A percentile compares a stretch with the other conserved stretches of the same genome.
These are phyloP conservation scores for Aureobasidium sp. DNA, from an alignment of 2,329 filamentous ascomycete genomes.

Conservation along the genomic window DNA sequence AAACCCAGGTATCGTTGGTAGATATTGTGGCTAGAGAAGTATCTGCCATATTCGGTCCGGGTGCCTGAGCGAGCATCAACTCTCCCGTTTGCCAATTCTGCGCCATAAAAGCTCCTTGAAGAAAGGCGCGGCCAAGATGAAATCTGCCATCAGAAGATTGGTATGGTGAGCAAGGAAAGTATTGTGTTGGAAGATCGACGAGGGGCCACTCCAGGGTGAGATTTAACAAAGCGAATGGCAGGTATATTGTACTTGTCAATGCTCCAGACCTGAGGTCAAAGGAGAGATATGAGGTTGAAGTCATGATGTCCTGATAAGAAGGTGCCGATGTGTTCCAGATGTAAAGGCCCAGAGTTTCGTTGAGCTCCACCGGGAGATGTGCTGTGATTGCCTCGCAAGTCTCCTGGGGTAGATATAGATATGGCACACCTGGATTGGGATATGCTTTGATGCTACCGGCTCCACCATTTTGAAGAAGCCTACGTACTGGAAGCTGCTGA, in stretches of 20 bases:
- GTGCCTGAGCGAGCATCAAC: not conserved
- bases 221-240: conserved; percentile 3
- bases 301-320: not conserved
- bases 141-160: not conserved
- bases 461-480: not conserved
- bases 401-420: not conserved
- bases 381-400: not conserved
- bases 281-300: not conserved
- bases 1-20: conserved; percentile 8
- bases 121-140: conserved; percentile 8
- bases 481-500: not conserved
- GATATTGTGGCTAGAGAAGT: not conserved
- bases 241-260: not conserved
- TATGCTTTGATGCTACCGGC: not conserved
- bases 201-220: not conserved
- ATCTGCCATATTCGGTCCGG: not conserved
- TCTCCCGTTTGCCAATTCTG: not conserved
- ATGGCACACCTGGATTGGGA: conserved; percentile 8
- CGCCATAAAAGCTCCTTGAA: not conserved
- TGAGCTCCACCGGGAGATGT: not conserved
- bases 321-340: not conserved
- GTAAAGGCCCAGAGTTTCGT: not conserved
- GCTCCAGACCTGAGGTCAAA: not conserved
- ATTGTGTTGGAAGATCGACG: not conserved
- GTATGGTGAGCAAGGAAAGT: not conserved